phyloP scores from a whole-genome alignment of 805 yeast species.

The Kodamaea fukazawae region DNA sequence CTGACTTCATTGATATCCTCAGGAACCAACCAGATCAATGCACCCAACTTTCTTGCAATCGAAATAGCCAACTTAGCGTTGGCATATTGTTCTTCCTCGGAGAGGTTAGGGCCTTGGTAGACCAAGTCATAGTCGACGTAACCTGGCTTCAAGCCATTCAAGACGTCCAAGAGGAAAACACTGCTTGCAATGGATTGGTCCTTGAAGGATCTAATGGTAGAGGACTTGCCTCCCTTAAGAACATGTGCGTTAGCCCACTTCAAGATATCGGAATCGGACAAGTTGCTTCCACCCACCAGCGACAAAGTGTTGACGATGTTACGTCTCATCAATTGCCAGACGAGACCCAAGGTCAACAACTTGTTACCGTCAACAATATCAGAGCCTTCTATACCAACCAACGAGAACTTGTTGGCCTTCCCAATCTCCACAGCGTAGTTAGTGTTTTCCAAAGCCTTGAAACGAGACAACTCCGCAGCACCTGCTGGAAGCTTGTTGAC shows the following conservation, averaged over 20 bases:
- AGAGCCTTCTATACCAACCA: constrained; percentile 97
- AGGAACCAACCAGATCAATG: constrained; percentile 98
- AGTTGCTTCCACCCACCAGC: constrained; percentile 61
- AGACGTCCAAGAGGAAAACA: constrained; percentile 80
- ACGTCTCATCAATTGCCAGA: constrained; percentile 98
- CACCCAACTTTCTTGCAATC: constrained; percentile 96
- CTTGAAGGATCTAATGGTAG: constrained; percentile 76
- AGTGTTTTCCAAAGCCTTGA: constrained; percentile 96
- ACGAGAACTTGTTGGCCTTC: constrained; percentile 84
- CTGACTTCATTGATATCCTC: constrained; percentile 97
- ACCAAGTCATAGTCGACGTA: constrained; percentile 96
- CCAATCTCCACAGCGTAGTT: constrained; percentile 98
- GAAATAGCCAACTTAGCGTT: constrained; percentile 97
- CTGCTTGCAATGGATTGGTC: constrained; percentile 77
- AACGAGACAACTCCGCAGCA: constrained; percentile 77
- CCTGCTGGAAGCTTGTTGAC: constrained; percentile 80
- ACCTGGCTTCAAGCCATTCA: constrained; percentile 94
- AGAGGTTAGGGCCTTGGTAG: constrained; percentile 58
- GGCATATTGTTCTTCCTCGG: constrained; percentile 82
- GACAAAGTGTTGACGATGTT: constrained; percentile 85
- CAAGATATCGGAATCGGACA: constrained; percentile 82
- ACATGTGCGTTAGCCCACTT: constrained; percentile 92
- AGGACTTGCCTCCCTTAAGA: constrained; percentile 75
- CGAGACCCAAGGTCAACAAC: constrained; percentile 84
- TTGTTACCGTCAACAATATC: constrained; percentile 94